These are phyloP conservation scores for Anethum foeniculum DNA, from an alignment of 140 eudicot genomes.

Conservation along the genomic window DNA sequence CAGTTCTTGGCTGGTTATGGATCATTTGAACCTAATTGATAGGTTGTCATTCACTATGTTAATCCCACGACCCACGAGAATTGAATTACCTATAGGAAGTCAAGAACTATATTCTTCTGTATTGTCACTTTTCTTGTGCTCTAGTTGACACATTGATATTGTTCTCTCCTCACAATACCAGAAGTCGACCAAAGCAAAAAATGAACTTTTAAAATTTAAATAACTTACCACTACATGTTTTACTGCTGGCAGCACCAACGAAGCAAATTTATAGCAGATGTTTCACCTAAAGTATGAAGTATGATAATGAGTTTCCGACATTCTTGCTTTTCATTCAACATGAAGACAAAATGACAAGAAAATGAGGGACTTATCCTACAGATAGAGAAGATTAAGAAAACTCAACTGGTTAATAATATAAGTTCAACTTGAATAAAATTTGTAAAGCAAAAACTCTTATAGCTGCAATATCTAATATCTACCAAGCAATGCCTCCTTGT, in stretches of 20 bases:
- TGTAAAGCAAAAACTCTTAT: constrained; percentile 8
- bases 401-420: neutral
- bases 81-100: neutral
- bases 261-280: neutral
- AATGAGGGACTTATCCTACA: neutral
- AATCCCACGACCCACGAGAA: neutral
- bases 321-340: neutral
- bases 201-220: neutral
- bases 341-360: neutral
- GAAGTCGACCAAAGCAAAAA: neutral
- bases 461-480: neutral
- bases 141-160: neutral
- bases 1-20: constrained; percentile 76
- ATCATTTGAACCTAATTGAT: constrained; percentile 29
- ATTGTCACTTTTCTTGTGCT: neutral
- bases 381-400: neutral
- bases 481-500: constrained; percentile 1
- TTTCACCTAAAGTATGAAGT: neutral
- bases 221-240: neutral
- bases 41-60: neutral
- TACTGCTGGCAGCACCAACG: neutral
- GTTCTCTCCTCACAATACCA: neutral
- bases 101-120: neutral
- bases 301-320: neutral
- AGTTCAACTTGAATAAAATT: neutral